Evolutionary conservation across 805 yeast species (phyloP), one percentile per base, ranked within the genome.

Genomic region (Nakazawaea pomicola): DNA sequence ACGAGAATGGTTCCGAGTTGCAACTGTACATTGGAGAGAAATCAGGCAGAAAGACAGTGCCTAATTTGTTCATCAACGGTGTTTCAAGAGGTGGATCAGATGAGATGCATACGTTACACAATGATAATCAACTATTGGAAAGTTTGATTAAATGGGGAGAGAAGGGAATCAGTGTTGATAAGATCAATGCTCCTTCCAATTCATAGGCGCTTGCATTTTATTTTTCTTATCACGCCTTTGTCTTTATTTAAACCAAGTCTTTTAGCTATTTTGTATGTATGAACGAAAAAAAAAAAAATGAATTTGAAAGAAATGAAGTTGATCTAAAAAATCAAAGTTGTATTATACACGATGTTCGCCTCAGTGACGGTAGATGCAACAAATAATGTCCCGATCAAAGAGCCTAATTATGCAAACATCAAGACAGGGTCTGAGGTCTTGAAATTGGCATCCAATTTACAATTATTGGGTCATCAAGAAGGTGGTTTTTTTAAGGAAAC

Each of bases 11-110:
- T 1, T 58, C 64, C 3, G 83, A 74, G 46, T 69, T 93, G 46
- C 97, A 90, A 61, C 74, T 67, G 14, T 82, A 83, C 59, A 70
- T 93, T 39, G 82, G 71, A 14, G 66, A 70, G 38, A 60, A 72
- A 43, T 78, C 95, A 4, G 95, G 93, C 6, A 78, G 96, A 51
- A 64, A 64, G 21, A 91, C 98, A 0, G 99, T 93, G 11, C 99
- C 99, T 19, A 93, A 93, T 56, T 74, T 93, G 16, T 68, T 87
- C 40, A 74, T 91, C 40, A 83, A 80, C 42, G 83, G 84, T 7
- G 58, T 72, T 19, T 80, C 91, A 36, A 72, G 84, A 49, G 99
- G 99, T 29, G 99, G 99, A 3, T 77, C 78, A 30, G 96, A 88
- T 58, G 97, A 90, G 42, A 76, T 93, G 58, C 67, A 60, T 19